Evolutionary conservation across 371 early-diverging fungal species (phyloP).

Genomic region (Mortierella sp.): DNA sequence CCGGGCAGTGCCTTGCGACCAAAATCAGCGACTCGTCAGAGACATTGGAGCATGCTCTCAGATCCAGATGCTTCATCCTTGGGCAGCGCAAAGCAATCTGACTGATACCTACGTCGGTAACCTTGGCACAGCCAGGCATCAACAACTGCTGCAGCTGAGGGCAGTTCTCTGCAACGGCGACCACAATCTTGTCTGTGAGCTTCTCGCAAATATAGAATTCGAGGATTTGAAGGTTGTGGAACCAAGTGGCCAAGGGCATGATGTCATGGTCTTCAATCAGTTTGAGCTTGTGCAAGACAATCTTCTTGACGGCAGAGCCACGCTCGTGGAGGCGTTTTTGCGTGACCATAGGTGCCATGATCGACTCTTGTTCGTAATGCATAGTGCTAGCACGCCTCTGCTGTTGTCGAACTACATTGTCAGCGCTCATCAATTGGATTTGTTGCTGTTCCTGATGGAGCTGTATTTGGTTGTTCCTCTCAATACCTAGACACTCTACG

Average conservation of each 20-base stretch:
- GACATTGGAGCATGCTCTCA: conserved; percentile 69
- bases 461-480: conserved; percentile 12
- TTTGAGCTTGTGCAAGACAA: conserved; percentile 57
- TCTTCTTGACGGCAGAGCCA: conserved; percentile 36
- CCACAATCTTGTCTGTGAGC: conserved; percentile 59
- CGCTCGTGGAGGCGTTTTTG: conserved; percentile 49
- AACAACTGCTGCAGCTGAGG: conserved; percentile 60
- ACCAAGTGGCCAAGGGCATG: conserved; percentile 46
- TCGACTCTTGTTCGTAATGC: conserved; percentile 19
- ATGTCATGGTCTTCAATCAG: conserved; percentile 39
- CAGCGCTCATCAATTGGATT: neutral
- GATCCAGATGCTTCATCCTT: conserved; percentile 63
- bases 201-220: conserved; percentile 69
- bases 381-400: neutral
- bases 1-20: conserved; percentile 62
- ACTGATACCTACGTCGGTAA: conserved; percentile 65
- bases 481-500: conserved; percentile 35
- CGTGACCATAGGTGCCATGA: conserved; percentile 27
- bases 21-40: conserved; percentile 63
- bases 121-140: conserved; percentile 68
- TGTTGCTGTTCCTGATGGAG: neutral
- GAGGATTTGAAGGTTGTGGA: conserved; percentile 43
- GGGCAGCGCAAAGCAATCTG: conserved; percentile 62
- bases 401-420: neutral
- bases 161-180: conserved; percentile 57